A percentile compares a stretch with the other conserved stretches of the same genome.
These are phyloP conservation scores for Calonectria naviculata DNA, from an alignment of 2,329 filamentous ascomycete genomes.

Conservation along the genomic window DNA sequence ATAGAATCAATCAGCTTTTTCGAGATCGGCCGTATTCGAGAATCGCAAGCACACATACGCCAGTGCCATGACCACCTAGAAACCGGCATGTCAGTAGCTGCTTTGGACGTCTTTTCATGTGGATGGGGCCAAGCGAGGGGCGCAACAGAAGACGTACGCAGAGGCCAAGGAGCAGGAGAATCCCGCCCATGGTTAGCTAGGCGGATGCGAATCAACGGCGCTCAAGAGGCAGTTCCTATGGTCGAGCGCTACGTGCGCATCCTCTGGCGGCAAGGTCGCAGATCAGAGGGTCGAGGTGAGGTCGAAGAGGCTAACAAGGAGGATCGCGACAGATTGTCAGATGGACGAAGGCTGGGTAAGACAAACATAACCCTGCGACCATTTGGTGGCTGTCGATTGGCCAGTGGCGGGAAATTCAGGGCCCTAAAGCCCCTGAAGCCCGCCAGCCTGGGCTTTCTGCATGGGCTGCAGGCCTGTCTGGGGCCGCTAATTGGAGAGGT, in stretches of 20 bases:
- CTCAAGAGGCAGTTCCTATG: conserved; percentile 21
- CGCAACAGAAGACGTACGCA: conserved; percentile 47
- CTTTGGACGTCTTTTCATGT: not conserved
- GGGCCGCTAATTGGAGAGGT: conserved; percentile 18
- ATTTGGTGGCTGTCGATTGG: conserved; percentile 39
- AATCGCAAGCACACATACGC: conserved; percentile 56
- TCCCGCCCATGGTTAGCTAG: conserved; percentile 49
- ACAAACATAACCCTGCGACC: conserved; percentile 34
- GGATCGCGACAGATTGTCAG: conserved; percentile 33
- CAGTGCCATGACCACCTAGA: conserved; percentile 67
- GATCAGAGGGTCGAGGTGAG: conserved; percentile 15
- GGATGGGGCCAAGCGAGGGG: not conserved
- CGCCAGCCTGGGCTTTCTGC: conserved; percentile 9
- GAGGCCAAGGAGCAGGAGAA: conserved; percentile 53
- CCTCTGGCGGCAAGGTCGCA: conserved; percentile 23
- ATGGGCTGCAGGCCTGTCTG: conserved; percentile 15
- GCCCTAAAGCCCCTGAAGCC: conserved; percentile 25
- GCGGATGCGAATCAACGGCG: conserved; percentile 24
- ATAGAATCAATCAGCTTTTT: conserved; percentile 35
- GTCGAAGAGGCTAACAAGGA: conserved; percentile 32
- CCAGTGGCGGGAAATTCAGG: conserved; percentile 32
- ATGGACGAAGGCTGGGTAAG: conserved; percentile 23
- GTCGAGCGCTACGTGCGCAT: conserved; percentile 37
- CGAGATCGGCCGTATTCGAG: conserved; percentile 23
- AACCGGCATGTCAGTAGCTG: conserved; percentile 32